Evolutionary conservation across 345 rosid species (phyloP), one percentile per base, ranked within the genome.

Genomic region (Moricandia moricandioides): DNA sequence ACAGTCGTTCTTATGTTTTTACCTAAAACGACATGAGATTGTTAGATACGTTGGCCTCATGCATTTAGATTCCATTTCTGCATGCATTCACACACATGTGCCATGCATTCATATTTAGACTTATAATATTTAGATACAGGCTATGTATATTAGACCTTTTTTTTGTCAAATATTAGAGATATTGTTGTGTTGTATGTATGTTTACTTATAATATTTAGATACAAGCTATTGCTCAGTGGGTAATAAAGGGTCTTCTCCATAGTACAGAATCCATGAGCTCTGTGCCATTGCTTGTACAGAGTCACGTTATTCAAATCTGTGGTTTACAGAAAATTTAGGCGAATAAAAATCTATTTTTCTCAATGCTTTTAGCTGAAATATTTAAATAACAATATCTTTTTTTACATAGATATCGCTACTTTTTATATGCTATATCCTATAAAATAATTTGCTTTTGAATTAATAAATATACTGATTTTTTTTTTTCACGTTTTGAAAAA

Each of bases 241-340:
- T 65, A 74, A 70, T 65, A 70, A 12, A 70, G 65, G 8, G 77
- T 64, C 75, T 40, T 43, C 66, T 52, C 8, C 64, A 72, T 67
- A 71, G 77, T 75, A 80, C 83, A 80, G 70, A 70, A 70, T 80
- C 80, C 73, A 75, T 65, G 76, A 70, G 83, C 80, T 61, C 77
- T 80, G 80, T 72, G 70, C 78, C 64, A 51, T 68, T 57, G 72
- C 75, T 69, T 79, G 71, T 64, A 10, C 82, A 79, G 79, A 49
- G 31, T 52, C 76, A 67, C 60, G 77, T 72, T 78, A 64, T 65
- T 47, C 34, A 47, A 70, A 56, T 0, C 58, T 69, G 65, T 52
- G 29, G 47, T 40, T 74, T 69, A 76, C 80, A 40, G 51, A 62
- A 40, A 34, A 18, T 17, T 30, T 62, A 13, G 4, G 30, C 51